Conservation (phyloP, 169 alveolate genomes). For the Toxoplasma gondii region DNA sequence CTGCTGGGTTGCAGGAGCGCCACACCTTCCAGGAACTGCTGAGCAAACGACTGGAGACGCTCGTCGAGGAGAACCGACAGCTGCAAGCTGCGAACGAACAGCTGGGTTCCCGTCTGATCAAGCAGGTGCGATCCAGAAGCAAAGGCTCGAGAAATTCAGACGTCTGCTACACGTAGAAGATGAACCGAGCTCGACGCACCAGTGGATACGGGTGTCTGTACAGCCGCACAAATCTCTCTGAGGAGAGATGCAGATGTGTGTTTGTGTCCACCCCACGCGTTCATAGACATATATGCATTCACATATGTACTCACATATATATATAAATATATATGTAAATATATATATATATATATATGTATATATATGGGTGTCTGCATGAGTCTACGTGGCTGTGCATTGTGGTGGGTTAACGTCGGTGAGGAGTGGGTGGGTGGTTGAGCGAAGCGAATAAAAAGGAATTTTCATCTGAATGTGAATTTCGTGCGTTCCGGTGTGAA, state of each 20-base stretch:
- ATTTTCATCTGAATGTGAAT: neutral
- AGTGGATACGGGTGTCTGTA: too few species aligned
- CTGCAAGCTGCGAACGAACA: constrained; percentile 20
- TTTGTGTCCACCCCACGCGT: too few species aligned
- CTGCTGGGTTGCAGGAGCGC: constrained; percentile 6
- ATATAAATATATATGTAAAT: neutral
- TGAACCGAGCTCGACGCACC: too few species aligned
- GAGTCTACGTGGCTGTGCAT: too few species aligned
- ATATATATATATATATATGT: too few species aligned
- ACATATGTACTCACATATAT: neutral
- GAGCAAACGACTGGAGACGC: neutral
- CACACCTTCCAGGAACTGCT: neutral
- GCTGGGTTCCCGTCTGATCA: neutral
- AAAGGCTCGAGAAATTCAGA: neutral
- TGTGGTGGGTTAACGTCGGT: too few species aligned
- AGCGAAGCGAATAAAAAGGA: too few species aligned
- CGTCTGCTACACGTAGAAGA: too few species aligned
- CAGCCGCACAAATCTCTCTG: too few species aligned
- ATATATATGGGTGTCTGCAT: too few species aligned
- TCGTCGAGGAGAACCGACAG: constrained; percentile 14
- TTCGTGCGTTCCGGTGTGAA: neutral
- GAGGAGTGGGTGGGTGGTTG: too few species aligned
- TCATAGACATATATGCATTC: neutral
- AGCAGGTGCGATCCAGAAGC: neutral
- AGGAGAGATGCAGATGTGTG: too few species aligned